Percentiles rank a stretch among this genome's conserved stretches.
phyloP scores from a whole-genome alignment of 805 yeast genomes.

The Metschnikowia picachoensis region DNA sequence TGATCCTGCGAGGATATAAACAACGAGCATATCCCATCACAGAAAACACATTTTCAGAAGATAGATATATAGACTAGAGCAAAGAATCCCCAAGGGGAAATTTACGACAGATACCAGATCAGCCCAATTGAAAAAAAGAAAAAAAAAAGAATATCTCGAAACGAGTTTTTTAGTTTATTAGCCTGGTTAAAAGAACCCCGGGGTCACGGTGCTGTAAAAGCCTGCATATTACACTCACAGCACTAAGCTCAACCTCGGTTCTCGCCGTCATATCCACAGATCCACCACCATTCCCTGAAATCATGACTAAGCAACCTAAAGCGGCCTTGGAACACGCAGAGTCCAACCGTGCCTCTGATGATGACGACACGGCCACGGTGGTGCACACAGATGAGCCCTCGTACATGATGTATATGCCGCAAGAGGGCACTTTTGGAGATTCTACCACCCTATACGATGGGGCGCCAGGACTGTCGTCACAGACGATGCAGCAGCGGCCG shows the following conservation, averaged over 20 bases:
- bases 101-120: no score
- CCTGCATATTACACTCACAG: constrained; percentile 6
- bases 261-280: constrained; percentile 8
- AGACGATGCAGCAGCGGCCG: constrained; percentile 5
- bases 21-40: no score
- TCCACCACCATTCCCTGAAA: neutral
- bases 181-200: no score
- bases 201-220: no score
- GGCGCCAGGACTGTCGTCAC: constrained; percentile 20
- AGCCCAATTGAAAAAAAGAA: no score
- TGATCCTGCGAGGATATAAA: no score
- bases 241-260: neutral
- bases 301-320: constrained; percentile 2
- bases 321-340: neutral
- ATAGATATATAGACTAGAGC: no score
- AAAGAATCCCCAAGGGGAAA: no score
- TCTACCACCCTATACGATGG: constrained; percentile 31
- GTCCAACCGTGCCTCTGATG: constrained; percentile 4
- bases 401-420: constrained; percentile 28
- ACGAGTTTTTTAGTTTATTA: no score
- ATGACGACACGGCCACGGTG: constrained; percentile 11
- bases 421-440: constrained; percentile 30
- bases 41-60: no score
- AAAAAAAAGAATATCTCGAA: no score
- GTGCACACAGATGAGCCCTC: constrained; percentile 15